Evolutionary conservation across 345 rosid species (phyloP).

Genomic region (Hibiscus trionum): DNA sequence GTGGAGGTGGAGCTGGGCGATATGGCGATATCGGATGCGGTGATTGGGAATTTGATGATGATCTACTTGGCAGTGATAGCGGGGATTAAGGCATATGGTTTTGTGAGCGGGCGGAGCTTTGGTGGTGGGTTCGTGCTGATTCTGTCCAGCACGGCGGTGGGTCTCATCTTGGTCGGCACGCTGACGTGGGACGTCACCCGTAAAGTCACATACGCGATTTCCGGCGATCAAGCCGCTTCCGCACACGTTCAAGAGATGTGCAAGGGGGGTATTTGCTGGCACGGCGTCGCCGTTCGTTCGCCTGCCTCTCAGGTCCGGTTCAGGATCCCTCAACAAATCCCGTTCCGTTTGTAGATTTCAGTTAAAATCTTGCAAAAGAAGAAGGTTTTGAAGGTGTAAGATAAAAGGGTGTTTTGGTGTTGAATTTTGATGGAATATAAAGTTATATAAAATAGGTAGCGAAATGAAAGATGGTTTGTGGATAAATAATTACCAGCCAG

Average conservation of each 20-base stretch:
- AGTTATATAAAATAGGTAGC: neutral
- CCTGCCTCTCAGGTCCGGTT: constrained; percentile 95
- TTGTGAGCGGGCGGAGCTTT: constrained; percentile 54
- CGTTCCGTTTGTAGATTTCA: constrained; percentile 8
- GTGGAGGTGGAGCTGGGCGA: neutral
- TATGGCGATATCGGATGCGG: constrained; percentile 85
- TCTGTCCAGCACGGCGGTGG: constrained; percentile 54
- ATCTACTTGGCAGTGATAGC: constrained; percentile 79
- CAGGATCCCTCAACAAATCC: constrained; percentile 61
- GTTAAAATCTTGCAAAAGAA: neutral
- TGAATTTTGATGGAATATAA: neutral
- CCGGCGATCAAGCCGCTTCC: constrained; percentile 34
- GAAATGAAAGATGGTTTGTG: neutral
- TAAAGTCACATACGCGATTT: constrained; percentile 59
- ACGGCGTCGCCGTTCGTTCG: constrained; percentile 87
- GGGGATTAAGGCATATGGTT: constrained; percentile 56
- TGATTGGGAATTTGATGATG: constrained; percentile 72
- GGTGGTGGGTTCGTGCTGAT: constrained; percentile 64
- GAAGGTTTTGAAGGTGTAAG: neutral
- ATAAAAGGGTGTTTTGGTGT: neutral
- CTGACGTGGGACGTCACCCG: constrained; percentile 90
- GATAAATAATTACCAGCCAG: neutral
- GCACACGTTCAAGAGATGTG: constrained; percentile 58
- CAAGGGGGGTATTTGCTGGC: constrained; percentile 98
- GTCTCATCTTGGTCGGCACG: constrained; percentile 54